Percentiles rank a stretch among this genome's conserved stretches.
Conservation (phyloP, 495 filamentous ascomycete genomes). For the Annulohypoxylon nitens region DNA sequence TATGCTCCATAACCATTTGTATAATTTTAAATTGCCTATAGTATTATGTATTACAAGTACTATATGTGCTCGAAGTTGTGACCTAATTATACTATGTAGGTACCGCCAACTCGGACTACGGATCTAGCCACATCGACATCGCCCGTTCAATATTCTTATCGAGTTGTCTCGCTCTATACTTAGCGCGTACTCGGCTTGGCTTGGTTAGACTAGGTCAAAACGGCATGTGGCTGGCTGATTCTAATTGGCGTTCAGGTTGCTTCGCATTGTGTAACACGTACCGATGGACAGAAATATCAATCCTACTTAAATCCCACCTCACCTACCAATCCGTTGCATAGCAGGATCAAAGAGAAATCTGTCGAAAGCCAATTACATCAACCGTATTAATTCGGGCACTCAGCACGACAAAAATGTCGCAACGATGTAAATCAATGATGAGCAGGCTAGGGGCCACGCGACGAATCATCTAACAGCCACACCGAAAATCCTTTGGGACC, state of each 20-base stretch:
- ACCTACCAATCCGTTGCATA: conserved; percentile 28
- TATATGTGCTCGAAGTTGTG: conserved; percentile 23
- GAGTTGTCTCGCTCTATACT: conserved; percentile 28
- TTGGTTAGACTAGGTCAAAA: conserved; percentile 19
- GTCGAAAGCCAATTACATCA: conserved; percentile 10
- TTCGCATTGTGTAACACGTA: conserved; percentile 47
- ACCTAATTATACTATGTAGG: conserved; percentile 28
- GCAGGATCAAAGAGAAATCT: conserved; percentile 32
- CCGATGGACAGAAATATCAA: conserved; percentile 29
- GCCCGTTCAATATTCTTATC: conserved; percentile 2
- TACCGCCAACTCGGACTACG: conserved; percentile 34
- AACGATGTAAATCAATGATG: conserved; percentile 22
- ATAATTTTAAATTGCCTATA: background rate
- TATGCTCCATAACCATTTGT: background rate
- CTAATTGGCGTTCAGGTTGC: conserved; percentile 34
- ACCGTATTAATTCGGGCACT: background rate
- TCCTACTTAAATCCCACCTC: conserved; percentile 30
- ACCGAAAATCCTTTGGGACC: background rate
- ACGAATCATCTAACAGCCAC: conserved; percentile 18
- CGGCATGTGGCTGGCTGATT: conserved; percentile 35
- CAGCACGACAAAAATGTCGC: conserved; percentile 8
- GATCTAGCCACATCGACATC: conserved; percentile 14
- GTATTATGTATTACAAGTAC: background rate
- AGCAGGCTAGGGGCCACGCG: conserved; percentile 17
- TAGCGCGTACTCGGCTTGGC: conserved; percentile 9